Evolutionary conservation across 2,329 filamentous ascomycete genomes (phyloP), one percentile per base, ranked within the genome.

Genomic region (Aurifilum marmelostoma): DNA sequence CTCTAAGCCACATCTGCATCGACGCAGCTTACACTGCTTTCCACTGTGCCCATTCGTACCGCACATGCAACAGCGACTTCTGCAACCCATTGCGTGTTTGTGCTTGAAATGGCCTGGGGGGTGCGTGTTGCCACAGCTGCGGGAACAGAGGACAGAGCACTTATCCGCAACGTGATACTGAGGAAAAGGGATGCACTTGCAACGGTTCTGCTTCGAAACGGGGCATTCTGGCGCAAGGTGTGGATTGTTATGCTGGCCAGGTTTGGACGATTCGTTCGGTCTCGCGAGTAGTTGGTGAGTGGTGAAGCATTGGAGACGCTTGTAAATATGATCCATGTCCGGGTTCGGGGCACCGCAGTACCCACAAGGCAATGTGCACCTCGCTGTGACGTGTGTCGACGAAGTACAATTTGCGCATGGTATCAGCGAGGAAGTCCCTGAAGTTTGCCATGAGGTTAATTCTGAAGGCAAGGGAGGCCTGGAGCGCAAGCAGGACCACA

Each of bases 51-150:
- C 79, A 27, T 70, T 72, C 3, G 77, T 66, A n/a, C 80, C 80
- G 68, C 80, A 82, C 80, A 82, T 82, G 70, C 80, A 82, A 71
- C 80, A 82, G 24, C 80, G 76, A 21, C 72, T 62, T 24, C 71
- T 70, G 72, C 80, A 82, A 3, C 74, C 73, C 75, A 82, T 81
- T 58, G 80, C 80, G 58, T 76, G 79, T 37, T 72, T 73, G 70
- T 80, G 77, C 60, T 73, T 74, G 71, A 73, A 73, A 59, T 74
- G 73, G 8, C 76, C 76, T 2, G 73, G 71, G 0, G 69, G 69
- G 14, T 71, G 62, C 1, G 70, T 64, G 43, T 72, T 73, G n/a
- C 78, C 79, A 43, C 79, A 81, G 16, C 69, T 67, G 54, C 77
- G 76, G 52, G 75, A 78, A 71, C 79, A 81, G 3, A 73, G 72